Evolutionary conservation across 208 protist species (phyloP).

Genomic region (Porcisia hertigi): DNA sequence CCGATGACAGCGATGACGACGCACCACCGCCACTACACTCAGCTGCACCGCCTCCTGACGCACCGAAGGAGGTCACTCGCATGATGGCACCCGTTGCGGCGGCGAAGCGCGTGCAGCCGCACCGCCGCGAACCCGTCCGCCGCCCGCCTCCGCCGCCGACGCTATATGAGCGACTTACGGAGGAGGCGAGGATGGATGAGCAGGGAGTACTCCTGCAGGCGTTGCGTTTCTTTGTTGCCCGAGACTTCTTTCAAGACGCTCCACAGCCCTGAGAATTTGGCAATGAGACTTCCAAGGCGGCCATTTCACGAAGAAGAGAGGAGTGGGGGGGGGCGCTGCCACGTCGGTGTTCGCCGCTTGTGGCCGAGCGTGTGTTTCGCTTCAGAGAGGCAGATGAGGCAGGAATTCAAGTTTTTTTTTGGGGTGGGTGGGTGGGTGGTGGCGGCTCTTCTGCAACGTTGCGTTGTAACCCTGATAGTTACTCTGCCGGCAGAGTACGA

Average conservation of each 20-base stretch:
- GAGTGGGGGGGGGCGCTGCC: not conserved
- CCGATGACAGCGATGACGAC: constrained; percentile 30
- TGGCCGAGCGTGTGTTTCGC: not conserved
- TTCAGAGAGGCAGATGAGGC: not conserved
- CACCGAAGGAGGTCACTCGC: constrained; percentile 44
- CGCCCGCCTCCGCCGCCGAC: constrained; percentile 34
- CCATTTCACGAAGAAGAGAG: not conserved
- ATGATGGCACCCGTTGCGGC: constrained; percentile 76
- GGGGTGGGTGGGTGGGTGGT: not conserved
- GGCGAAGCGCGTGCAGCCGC: constrained; percentile 22
- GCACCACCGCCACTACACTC: constrained; percentile 38
- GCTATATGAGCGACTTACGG: constrained; percentile 80
- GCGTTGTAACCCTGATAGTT: not conserved
- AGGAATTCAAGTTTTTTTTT: not conserved
- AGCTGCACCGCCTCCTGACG: constrained; percentile 12
- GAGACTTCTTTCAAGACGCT: constrained; percentile 61
- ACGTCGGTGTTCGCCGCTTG: not conserved
- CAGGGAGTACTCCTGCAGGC: constrained; percentile 81
- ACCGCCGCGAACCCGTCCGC: constrained; percentile 25
- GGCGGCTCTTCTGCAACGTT: not conserved
- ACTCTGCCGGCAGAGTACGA: not conserved
- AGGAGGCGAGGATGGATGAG: constrained; percentile 67
- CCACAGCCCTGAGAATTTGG: not conserved
- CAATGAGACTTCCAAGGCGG: not conserved
- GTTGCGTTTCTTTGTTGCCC: constrained; percentile 77